Conservation (phyloP, 495 filamentous ascomycete species). For the Immersiella caudata region DNA sequence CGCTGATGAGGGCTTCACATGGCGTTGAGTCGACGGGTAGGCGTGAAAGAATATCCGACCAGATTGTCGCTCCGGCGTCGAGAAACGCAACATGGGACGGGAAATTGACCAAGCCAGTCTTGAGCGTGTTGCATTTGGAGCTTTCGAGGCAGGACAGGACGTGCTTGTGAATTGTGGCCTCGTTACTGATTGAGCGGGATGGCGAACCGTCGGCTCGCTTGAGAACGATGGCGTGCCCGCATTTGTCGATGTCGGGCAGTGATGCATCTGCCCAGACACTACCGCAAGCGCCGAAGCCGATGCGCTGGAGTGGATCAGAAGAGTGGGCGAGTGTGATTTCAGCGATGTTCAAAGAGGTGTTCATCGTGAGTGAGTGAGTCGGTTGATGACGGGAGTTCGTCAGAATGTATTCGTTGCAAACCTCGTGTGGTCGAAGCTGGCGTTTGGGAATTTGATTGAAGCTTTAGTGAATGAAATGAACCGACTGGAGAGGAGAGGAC, state of each 20-base stretch:
- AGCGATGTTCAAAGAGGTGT: constrained; percentile 12
- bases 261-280: constrained; percentile 21
- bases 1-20: constrained; percentile 44
- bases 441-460: constrained; percentile 7
- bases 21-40: constrained; percentile 25
- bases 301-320: constrained; percentile 5
- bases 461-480: neutral
- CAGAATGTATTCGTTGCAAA: constrained; percentile 13
- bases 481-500: neutral
- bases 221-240: constrained; percentile 4
- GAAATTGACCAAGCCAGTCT: constrained; percentile 23
- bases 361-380: constrained; percentile 11
- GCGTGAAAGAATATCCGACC: constrained; percentile 23
- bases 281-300: constrained; percentile 24
- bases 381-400: constrained; percentile 9
- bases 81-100: constrained; percentile 15
- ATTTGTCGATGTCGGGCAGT: constrained; percentile 6
- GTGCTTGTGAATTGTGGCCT: constrained; percentile 22
- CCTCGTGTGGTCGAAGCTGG: constrained; percentile 11
- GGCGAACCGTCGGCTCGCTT: constrained; percentile 23
- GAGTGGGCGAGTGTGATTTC: constrained; percentile 14
- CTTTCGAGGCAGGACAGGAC: constrained; percentile 16
- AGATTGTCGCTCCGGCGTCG: neutral
- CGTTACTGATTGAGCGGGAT: constrained; percentile 19
- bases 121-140: neutral